These are phyloP conservation scores for Erucastrum elatum DNA, from an alignment of 345 rosid species.

Conservation along the genomic window DNA sequence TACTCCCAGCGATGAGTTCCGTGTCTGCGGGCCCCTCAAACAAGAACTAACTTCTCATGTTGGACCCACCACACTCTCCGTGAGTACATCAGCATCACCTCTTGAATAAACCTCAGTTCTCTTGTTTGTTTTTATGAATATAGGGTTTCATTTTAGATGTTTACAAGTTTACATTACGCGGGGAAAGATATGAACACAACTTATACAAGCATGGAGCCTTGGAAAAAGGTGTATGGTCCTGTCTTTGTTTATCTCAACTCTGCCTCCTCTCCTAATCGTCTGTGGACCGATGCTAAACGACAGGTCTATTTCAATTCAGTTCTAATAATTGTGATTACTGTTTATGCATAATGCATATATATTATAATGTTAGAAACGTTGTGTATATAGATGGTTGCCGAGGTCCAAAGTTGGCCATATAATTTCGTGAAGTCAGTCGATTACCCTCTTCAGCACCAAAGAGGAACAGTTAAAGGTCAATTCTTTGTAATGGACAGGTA, in stretches of 20 bases:
- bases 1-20: conserved; percentile 72
- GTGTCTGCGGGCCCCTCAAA: conserved; percentile 65
- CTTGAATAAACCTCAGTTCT: background rate
- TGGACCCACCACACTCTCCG: conserved; percentile 67
- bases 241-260: conserved; percentile 76
- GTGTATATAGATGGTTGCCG: conserved; percentile 59
- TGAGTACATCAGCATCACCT: conserved; percentile 31
- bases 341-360: background rate
- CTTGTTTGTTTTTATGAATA: background rate
- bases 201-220: conserved; percentile 53
- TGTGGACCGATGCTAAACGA: conserved; percentile 76
- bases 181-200: conserved; percentile 63
- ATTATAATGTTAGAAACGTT: background rate
- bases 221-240: conserved; percentile 91
- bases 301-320: conserved; percentile 53
- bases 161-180: conserved; percentile 74
- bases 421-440: conserved; percentile 51
- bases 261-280: conserved; percentile 19
- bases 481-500: conserved; percentile 65
- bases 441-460: conserved; percentile 49
- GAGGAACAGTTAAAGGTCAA: conserved; percentile 66
- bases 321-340: background rate
- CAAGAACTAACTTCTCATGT: conserved; percentile 89
- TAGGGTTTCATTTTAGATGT: conserved; percentile 56
- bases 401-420: conserved; percentile 75